Conservation (phyloP, 169 alveolate genomes). For the Plasmodium inui region DNA sequence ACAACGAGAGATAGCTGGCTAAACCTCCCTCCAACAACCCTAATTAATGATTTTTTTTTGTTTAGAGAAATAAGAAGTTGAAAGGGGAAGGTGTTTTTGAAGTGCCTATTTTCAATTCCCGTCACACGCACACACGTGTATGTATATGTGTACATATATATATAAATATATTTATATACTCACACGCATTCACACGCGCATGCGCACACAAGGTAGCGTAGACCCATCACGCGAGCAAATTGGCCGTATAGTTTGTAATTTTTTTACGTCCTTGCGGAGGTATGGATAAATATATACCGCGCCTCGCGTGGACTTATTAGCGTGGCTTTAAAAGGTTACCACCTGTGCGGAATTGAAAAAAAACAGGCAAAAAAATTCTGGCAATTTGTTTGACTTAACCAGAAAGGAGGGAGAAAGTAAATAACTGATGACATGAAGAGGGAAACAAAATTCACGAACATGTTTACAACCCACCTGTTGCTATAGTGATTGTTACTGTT, state of each 20-base stretch:
- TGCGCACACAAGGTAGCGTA: not conserved
- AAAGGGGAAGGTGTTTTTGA: not conserved
- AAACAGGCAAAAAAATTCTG: not conserved
- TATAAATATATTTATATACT: not conserved
- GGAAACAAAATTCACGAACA: not conserved
- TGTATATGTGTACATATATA: constrained; percentile 2
- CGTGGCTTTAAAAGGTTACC: not conserved
- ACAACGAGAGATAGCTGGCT: constrained; percentile 85
- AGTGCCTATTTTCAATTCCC: not conserved
- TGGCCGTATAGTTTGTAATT: not conserved
- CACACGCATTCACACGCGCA: not conserved
- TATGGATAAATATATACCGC: not conserved
- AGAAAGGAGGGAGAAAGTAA: not conserved
- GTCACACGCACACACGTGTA: not conserved
- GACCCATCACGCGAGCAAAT: not conserved
- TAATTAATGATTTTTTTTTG: constrained; percentile 83
- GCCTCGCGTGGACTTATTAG: not conserved
- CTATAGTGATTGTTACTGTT: not conserved
- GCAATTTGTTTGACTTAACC: not conserved
- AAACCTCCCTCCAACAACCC: constrained; percentile 83
- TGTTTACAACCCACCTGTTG: not conserved
- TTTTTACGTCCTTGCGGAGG: not conserved
- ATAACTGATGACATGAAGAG: not conserved
- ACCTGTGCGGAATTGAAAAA: not conserved
- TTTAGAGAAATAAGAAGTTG: constrained; percentile 74